A percentile compares a stretch with the other conserved stretches of the same genome.
These are phyloP conservation scores for Xylariaceae sp. DNA, from an alignment of 2,329 filamentous ascomycete genomes.

Conservation along the genomic window DNA sequence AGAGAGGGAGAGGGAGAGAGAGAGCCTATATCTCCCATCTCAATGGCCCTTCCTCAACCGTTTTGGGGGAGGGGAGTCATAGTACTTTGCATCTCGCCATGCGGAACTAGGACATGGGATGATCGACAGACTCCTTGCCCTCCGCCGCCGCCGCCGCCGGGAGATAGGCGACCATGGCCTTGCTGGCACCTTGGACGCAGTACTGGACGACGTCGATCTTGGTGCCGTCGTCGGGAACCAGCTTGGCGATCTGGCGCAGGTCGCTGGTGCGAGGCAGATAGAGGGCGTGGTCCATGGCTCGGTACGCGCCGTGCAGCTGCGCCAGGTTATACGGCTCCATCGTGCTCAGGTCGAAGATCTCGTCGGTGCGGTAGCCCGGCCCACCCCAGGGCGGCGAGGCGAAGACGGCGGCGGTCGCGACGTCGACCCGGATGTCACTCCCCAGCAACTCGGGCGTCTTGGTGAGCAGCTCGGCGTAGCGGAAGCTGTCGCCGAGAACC, in stretches of 20 bases:
- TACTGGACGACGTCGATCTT: constrained; percentile 81
- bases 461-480: constrained; percentile 51
- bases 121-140: background rate
- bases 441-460: constrained; percentile 29
- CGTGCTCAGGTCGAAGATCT: constrained; percentile 73
- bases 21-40: too few relatives aligned
- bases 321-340: constrained; percentile 84
- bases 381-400: constrained; percentile 58
- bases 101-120: background rate
- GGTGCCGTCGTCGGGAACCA: constrained; percentile 37
- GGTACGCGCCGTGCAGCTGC: constrained; percentile 58
- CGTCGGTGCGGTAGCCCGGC: constrained; percentile 48
- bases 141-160: constrained; percentile 29
- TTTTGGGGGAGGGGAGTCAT: too few relatives aligned
- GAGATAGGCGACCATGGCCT: constrained; percentile 65
- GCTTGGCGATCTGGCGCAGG: constrained; percentile 66
- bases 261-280: constrained; percentile 85
- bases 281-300: constrained; percentile 57
- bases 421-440: constrained; percentile 37
- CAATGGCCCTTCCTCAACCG: too few relatives aligned
- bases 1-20: too few relatives aligned
- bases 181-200: constrained; percentile 84
- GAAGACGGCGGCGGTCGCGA: constrained; percentile 43
- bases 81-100: too few relatives aligned
- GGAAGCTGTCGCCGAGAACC: constrained; percentile 82